phyloP scores from a whole-genome alignment of 2,329 filamentous ascomycete species.

The Westerdykella ornata region DNA sequence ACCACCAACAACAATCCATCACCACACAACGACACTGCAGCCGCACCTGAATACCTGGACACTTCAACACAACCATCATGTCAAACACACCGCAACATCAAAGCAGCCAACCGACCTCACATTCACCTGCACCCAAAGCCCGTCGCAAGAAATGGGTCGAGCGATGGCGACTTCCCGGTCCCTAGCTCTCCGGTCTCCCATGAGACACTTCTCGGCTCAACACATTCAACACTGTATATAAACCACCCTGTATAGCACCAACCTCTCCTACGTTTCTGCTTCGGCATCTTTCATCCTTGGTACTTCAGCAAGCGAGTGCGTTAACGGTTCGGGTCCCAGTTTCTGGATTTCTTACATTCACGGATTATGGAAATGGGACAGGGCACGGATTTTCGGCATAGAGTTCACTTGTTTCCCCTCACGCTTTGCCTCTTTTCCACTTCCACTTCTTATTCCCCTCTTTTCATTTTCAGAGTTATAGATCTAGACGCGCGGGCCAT shows the following conservation, averaged over 20 bases:
- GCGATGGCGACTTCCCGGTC: constrained; percentile 15
- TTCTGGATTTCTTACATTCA: background rate
- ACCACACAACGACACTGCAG: constrained; percentile 2
- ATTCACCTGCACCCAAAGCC: constrained; percentile 12
- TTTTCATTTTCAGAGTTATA: background rate
- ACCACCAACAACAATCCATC: constrained; percentile 3
- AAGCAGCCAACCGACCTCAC: constrained; percentile 5
- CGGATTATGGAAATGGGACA: too few relatives aligned
- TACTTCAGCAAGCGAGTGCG: too few relatives aligned
- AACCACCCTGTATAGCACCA: too few relatives aligned
- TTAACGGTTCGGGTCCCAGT: background rate
- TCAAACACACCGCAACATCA: constrained; percentile 1
- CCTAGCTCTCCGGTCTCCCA: background rate
- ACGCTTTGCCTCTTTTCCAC: background rate
- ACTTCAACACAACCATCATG: background rate
- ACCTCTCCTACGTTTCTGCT: too few relatives aligned
- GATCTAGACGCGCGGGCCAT: constrained; percentile 1
- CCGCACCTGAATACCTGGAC: background rate
- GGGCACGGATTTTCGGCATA: background rate
- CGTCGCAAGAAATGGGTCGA: constrained; percentile 23
- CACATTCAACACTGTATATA: background rate
- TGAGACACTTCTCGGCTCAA: background rate
- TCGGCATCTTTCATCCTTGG: too few relatives aligned
- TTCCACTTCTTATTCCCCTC: background rate
- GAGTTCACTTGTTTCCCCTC: background rate